Evolutionary conservation across 805 yeast genomes (phyloP).

Genomic region (Yarrowia deformans): DNA sequence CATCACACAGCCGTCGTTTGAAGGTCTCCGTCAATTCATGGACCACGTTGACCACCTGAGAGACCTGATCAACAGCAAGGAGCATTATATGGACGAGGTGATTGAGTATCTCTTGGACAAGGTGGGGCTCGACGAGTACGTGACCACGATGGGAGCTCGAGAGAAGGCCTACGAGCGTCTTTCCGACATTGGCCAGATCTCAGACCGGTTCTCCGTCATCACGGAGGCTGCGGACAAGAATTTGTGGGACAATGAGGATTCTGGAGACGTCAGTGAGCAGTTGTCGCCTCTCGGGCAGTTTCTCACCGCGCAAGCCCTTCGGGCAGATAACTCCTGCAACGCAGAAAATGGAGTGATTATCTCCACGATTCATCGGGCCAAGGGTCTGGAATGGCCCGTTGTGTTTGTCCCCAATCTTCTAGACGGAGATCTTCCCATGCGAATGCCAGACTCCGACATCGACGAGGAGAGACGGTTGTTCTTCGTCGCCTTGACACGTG

Average conservation of each 20-base stretch:
- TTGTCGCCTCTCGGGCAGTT: constrained; percentile 41
- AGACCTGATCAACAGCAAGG: constrained; percentile 13
- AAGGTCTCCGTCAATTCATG: constrained; percentile 23
- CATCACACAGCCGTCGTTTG: constrained; percentile 8
- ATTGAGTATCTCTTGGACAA: constrained; percentile 22
- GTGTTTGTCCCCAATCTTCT: constrained; percentile 58
- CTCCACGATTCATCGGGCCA: constrained; percentile 90
- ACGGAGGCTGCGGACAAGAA: constrained; percentile 3
- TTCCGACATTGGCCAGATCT: not conserved
- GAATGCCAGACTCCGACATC: constrained; percentile 48
- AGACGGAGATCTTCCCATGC: constrained; percentile 43
- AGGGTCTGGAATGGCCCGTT: constrained; percentile 95
- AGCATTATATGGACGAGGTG: constrained; percentile 26
- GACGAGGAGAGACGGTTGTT: constrained; percentile 73
- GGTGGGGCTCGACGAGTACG: constrained; percentile 11
- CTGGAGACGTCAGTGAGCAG: not conserved
- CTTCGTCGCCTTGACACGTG: constrained; percentile 89
- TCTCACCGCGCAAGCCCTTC: constrained; percentile 43
- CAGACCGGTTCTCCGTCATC: constrained; percentile 27
- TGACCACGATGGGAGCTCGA: not conserved
- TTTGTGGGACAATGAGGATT: constrained; percentile 20
- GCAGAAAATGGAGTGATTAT: constrained; percentile 54
- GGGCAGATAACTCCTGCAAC: constrained; percentile 38
- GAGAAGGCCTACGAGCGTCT: constrained; percentile 20
- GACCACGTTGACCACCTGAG: constrained; percentile 7